These are phyloP conservation scores for Serendipita sp. DNA, from an alignment of 768 basidiomycete species.

Conservation along the genomic window DNA sequence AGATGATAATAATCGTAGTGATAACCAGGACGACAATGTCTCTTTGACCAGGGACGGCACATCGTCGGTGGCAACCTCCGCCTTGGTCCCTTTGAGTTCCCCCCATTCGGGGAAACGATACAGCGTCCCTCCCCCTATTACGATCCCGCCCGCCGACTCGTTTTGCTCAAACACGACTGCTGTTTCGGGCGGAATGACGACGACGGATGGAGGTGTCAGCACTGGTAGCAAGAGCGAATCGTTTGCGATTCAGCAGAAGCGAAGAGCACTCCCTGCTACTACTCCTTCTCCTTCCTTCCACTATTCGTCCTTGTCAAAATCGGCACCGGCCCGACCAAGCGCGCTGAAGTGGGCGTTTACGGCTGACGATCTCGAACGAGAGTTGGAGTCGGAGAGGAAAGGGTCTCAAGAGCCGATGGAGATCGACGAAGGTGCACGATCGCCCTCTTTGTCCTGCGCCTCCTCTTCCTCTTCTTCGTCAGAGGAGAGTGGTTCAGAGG, in stretches of 20 bases:
- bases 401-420: not conserved
- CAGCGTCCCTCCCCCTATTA: slow-evolving; percentile 2
- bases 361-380: not conserved
- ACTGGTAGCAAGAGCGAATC: too few relatives aligned
- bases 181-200: not conserved
- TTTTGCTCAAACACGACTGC: not conserved
- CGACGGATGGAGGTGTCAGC: too few relatives aligned
- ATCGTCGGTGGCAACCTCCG: not conserved
- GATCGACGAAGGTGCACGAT: not conserved
- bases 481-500: too few relatives aligned
- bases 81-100: not conserved
- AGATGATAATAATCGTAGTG: not conserved
- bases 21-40: not conserved
- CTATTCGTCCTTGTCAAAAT: not conserved
- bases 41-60: not conserved
- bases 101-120: slow-evolving; percentile 1
- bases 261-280: too few relatives aligned
- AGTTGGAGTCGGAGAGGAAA: not conserved
- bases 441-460: not conserved
- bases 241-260: too few relatives aligned
- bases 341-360: slow-evolving; percentile 5
- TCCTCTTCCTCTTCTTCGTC: not conserved
- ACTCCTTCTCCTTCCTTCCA: too few relatives aligned
- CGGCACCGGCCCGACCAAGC: not conserved
- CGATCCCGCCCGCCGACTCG: not conserved